Percentiles rank a stretch among this genome's conserved stretches.
phyloP scores from a whole-genome alignment of 108 stramenopile species.

The Fragilaria crotonensis region DNA sequence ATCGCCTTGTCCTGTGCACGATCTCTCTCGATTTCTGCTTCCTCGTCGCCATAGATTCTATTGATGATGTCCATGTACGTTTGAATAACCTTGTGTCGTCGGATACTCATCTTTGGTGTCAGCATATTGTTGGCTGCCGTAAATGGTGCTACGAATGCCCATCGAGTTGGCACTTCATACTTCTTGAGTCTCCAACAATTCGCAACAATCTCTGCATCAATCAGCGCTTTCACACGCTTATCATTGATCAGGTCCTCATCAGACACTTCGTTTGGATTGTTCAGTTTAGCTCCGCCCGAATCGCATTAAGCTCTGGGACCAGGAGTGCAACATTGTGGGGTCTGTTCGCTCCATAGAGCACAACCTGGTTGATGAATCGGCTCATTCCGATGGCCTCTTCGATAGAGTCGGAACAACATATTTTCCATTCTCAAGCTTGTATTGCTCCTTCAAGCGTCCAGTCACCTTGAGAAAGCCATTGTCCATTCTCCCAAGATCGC shows the following conservation, averaged over 20 bases:
- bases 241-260: slow-evolving; percentile 72
- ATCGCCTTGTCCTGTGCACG: slow-evolving; percentile 4
- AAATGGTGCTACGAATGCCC: slow-evolving; percentile 87
- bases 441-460: slow-evolving; percentile 88
- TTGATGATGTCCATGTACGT: slow-evolving; percentile 66
- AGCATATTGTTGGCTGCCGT: slow-evolving; percentile 87
- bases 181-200: slow-evolving; percentile 69
- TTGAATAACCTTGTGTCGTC: slow-evolving; percentile 83
- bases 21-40: neutral
- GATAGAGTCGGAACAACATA: slow-evolving; percentile 87
- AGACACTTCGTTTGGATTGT: slow-evolving; percentile 27
- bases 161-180: slow-evolving; percentile 75
- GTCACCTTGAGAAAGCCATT: slow-evolving; percentile 73
- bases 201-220: slow-evolving; percentile 56
- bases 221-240: slow-evolving; percentile 55
- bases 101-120: slow-evolving; percentile 91
- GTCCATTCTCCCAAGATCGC: slow-evolving; percentile 71
- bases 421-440: slow-evolving; percentile 97
- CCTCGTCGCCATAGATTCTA: slow-evolving; percentile 57
- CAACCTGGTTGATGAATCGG: slow-evolving; percentile 85
- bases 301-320: slow-evolving; percentile 81
- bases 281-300: slow-evolving; percentile 50
- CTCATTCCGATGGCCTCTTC: slow-evolving; percentile 87
- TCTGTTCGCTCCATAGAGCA: slow-evolving; percentile 83
- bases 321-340: slow-evolving; percentile 86